Conservation (phyloP, 345 rosid genomes). For the Lepidium sativum region DNA sequence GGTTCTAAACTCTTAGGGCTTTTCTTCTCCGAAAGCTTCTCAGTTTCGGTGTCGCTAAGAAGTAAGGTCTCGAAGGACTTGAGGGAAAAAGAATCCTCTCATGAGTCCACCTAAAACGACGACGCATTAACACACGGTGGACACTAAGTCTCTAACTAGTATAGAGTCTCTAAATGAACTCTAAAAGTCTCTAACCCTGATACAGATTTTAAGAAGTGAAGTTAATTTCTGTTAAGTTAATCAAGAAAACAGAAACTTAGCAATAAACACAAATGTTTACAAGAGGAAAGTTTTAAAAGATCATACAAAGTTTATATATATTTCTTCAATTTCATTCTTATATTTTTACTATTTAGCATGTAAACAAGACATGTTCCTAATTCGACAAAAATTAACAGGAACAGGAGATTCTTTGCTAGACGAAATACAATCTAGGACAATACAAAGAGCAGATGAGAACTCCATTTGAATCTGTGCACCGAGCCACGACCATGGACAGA, state of each 20-base stretch:
- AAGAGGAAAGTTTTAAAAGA: neutral
- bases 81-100: neutral
- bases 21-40: too few species aligned
- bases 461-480: neutral
- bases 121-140: neutral
- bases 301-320: neutral
- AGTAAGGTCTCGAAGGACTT: neutral
- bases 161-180: neutral
- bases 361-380: neutral
- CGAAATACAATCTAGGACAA: constrained; percentile 2
- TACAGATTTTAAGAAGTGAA: too few species aligned
- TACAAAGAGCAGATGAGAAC: neutral
- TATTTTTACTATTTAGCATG: neutral
- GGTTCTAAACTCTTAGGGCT: too few species aligned
- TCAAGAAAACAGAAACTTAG: neutral
- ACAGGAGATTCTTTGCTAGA: neutral
- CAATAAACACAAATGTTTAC: neutral
- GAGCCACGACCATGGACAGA: constrained; percentile 10
- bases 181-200: too few species aligned
- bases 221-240: neutral
- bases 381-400: constrained; percentile 1
- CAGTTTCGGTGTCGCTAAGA: too few species aligned
- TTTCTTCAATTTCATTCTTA: neutral
- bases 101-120: neutral
- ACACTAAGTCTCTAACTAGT: neutral